phyloP scores from a whole-genome alignment of 2,329 filamentous ascomycete genomes.

The Endoconidiophora polonica region DNA sequence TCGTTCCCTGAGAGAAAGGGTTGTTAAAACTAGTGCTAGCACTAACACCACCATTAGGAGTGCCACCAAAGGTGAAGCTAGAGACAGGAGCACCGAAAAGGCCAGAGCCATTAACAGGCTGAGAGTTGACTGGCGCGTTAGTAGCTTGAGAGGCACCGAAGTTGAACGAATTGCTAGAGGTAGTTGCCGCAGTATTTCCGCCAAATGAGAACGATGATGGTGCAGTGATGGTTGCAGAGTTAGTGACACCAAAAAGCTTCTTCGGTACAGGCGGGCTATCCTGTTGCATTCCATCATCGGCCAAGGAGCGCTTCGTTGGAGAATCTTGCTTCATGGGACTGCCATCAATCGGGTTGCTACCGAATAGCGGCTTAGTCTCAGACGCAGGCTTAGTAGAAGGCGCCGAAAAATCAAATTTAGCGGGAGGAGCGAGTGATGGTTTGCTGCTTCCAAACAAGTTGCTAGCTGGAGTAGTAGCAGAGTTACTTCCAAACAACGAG shows the following conservation, averaged over 20 bases:
- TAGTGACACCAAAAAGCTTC: constrained; percentile 13
- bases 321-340: constrained; percentile 28
- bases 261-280: constrained; percentile 14
- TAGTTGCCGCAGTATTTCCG: constrained; percentile 15
- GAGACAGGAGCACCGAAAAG: constrained; percentile 20
- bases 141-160: constrained; percentile 22
- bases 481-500: constrained; percentile 5
- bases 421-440: constrained; percentile 8
- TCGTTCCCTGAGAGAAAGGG: constrained; percentile 19
- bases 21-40: constrained; percentile 22
- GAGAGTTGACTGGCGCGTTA: constrained; percentile 5
- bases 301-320: constrained; percentile 8
- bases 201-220: constrained; percentile 23
- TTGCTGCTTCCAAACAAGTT: constrained; percentile 19
- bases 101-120: constrained; percentile 14
- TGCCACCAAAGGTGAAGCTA: constrained; percentile 14
- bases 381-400: constrained; percentile 6
- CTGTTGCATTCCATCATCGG: constrained; percentile 9
- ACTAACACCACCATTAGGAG: constrained; percentile 13
- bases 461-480: constrained; percentile 10
- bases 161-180: constrained; percentile 19
- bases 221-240: neutral
- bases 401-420: constrained; percentile 6
- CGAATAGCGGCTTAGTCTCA: constrained; percentile 23
- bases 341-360: constrained; percentile 22